Conservation (phyloP, 306 rosid genomes). For the Prunus dulcis region DNA sequence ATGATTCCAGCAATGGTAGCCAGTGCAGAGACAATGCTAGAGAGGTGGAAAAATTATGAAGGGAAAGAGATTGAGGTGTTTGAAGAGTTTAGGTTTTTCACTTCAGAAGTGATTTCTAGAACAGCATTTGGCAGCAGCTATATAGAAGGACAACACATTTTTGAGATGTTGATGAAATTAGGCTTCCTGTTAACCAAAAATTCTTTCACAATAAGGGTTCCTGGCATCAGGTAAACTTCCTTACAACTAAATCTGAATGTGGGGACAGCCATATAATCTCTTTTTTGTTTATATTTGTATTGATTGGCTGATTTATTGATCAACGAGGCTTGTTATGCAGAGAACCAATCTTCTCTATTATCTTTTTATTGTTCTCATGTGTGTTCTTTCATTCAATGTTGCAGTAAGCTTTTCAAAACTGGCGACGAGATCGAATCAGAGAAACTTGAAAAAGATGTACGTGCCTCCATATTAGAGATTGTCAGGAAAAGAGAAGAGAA, state of each 20-base stretch:
- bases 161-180: slow-evolving; percentile 23
- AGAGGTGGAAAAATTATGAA: slow-evolving; percentile 18
- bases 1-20: slow-evolving; percentile 27
- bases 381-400: background rate
- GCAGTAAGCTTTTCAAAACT: slow-evolving; percentile 11
- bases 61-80: slow-evolving; percentile 27
- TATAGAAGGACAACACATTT: slow-evolving; percentile 22
- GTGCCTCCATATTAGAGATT: background rate
- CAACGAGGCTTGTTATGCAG: too few species aligned
- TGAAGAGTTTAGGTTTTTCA: slow-evolving; percentile 27
- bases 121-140: slow-evolving; percentile 35
- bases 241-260: background rate
- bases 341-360: too few species aligned
- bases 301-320: too few species aligned
- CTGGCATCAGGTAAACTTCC: slow-evolving; percentile 22
- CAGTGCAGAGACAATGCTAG: slow-evolving; percentile 17
- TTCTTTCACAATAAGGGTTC: background rate
- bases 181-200: background rate
- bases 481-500: slow-evolving; percentile 11
- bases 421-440: slow-evolving; percentile 12
- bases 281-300: too few species aligned
- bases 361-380: background rate
- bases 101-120: slow-evolving; percentile 28
- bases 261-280: background rate
- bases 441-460: slow-evolving; percentile 5